These are phyloP conservation scores for Teunomyces pallodes DNA, from an alignment of 805 yeast genomes.

Conservation along the genomic window DNA sequence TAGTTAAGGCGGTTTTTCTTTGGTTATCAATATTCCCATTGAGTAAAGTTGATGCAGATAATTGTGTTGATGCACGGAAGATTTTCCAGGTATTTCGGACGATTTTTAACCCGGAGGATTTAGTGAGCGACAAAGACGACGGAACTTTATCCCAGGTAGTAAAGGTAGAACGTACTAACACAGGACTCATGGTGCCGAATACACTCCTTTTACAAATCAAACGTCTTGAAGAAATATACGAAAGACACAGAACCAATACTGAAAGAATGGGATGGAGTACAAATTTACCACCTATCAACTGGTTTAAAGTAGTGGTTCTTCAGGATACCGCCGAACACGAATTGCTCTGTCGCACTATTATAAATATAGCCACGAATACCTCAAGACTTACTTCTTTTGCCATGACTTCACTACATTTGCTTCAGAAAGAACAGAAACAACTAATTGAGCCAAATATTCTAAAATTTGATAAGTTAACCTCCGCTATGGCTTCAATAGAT, in stretches of 20 bases:
- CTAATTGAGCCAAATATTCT: neutral
- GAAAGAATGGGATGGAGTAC: neutral
- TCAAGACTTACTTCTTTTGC: conserved; percentile 20
- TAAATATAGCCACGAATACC: conserved; percentile 19
- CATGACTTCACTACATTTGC: conserved; percentile 15
- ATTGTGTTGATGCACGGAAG: conserved; percentile 14
- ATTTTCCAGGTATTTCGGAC: conserved; percentile 12
- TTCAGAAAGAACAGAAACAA: conserved; percentile 13
- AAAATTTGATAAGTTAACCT: neutral
- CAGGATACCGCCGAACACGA: conserved; percentile 14
- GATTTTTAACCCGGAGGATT: conserved; percentile 17
- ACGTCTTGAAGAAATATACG: conserved; percentile 4
- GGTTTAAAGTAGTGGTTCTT: conserved; percentile 12
- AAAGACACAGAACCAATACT: conserved; percentile 1
- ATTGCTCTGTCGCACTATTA: conserved; percentile 15
- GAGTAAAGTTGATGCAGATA: conserved; percentile 12
- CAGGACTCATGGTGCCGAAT: conserved; percentile 1
- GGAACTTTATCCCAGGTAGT: neutral
- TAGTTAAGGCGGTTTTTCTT: conserved; percentile 14
- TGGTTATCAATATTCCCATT: conserved; percentile 25
- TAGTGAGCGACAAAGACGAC: conserved; percentile 7
- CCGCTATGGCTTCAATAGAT: conserved; percentile 2
- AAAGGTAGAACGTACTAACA: neutral
- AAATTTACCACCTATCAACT: conserved; percentile 7
- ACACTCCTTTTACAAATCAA: conserved; percentile 5